Conservation (phyloP, 345 rosid species). For the Litchi chinensis region DNA sequence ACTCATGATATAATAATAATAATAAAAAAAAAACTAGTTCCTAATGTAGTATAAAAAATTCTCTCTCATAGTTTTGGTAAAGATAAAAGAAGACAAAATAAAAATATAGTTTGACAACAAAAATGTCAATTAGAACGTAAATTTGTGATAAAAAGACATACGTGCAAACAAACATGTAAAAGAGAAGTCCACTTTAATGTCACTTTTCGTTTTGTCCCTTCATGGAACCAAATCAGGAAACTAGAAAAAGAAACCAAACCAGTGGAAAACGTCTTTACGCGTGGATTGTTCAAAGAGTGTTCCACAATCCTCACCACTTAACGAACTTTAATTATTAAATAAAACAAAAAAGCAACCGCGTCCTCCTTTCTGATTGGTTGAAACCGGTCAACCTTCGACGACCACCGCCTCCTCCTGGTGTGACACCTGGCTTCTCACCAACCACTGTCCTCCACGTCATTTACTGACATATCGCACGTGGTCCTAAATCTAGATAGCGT, state of each 20-base stretch:
- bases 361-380: not conserved
- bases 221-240: not conserved
- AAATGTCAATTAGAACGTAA: too few species aligned
- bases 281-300: not conserved
- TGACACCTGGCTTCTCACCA: not conserved
- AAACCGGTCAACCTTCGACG: not conserved
- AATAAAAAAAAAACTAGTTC: too few species aligned
- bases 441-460: not conserved
- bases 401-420: not conserved
- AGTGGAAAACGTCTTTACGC: not conserved
- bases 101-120: too few species aligned
- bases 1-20: too few species aligned
- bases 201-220: too few species aligned
- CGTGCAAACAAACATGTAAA: not conserved
- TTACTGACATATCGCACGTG: not conserved
- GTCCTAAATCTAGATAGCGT: not conserved
- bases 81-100: too few species aligned
- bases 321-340: too few species aligned
- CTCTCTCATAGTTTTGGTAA: too few species aligned
- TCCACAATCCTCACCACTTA: not conserved
- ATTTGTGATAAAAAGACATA: too few species aligned
- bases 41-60: too few species aligned
- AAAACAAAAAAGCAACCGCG: not conserved
- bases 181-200: not conserved
- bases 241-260: too few species aligned